Evolutionary conservation across 495 filamentous ascomycete genomes (phyloP).

Genomic region (Entonaema liquescens): DNA sequence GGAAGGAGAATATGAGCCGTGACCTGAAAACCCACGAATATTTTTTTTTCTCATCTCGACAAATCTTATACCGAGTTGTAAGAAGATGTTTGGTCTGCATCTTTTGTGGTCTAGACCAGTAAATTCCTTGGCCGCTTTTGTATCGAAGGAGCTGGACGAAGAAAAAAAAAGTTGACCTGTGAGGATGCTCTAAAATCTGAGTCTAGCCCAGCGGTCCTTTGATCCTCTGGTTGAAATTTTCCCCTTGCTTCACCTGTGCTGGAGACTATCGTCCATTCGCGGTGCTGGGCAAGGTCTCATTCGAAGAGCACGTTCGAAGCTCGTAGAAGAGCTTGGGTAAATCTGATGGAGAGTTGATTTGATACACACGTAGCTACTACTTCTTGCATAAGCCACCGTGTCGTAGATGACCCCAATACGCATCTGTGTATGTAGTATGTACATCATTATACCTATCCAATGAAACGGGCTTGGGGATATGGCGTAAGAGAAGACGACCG

Average conservation of each 20-base stretch:
- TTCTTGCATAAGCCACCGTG: conserved; percentile 19
- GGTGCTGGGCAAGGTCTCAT: conserved; percentile 24
- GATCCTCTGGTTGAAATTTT: background rate
- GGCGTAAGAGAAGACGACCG: conserved; percentile 4
- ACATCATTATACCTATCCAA: conserved; percentile 20
- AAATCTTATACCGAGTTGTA: conserved; percentile 2
- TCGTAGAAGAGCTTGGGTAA: conserved; percentile 31
- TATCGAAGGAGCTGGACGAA: background rate
- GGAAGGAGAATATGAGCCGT: conserved; percentile 24
- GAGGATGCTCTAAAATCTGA: conserved; percentile 7
- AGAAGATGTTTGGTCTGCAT: conserved; percentile 9
- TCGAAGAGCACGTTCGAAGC: conserved; percentile 22
- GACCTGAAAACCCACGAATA: conserved; percentile 1
- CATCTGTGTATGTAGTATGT: conserved; percentile 15
- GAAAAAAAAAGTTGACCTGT: background rate
- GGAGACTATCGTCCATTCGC: conserved; percentile 10
- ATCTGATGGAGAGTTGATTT: conserved; percentile 26
- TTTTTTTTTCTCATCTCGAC: background rate
- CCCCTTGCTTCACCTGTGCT: conserved; percentile 28
- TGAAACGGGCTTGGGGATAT: conserved; percentile 7
- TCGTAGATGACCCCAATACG: conserved; percentile 22
- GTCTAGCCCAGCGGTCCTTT: background rate
- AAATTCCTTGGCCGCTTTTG: conserved; percentile 13
- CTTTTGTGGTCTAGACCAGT: conserved; percentile 21
- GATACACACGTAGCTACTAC: conserved; percentile 7